Evolutionary conservation across 2,329 filamentous ascomycete species (phyloP).

Genomic region (Xylaria sp.): DNA sequence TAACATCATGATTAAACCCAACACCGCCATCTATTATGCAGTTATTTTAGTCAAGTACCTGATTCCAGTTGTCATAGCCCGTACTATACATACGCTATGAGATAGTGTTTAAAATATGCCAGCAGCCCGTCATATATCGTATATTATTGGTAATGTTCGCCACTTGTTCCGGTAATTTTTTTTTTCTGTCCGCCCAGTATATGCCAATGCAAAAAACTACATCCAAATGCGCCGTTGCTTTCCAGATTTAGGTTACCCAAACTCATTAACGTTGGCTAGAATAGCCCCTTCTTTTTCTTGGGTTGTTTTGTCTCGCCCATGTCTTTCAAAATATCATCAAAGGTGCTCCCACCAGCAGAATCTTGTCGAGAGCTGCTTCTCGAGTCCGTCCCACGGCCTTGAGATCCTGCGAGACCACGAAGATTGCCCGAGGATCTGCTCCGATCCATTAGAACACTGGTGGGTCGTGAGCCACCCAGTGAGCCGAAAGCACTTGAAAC

Average conservation of each 20-base stretch:
- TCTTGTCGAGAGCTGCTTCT: conserved; percentile 47
- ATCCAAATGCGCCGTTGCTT: conserved; percentile 32
- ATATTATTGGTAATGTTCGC: conserved; percentile 2
- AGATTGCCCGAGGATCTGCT: conserved; percentile 50
- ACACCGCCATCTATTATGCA: background rate
- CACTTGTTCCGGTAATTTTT: background rate
- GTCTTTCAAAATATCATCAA: conserved; percentile 52
- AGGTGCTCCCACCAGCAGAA: conserved; percentile 48
- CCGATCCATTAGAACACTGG: conserved; percentile 45
- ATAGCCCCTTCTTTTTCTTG: conserved; percentile 52
- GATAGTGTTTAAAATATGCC: conserved; percentile 3
- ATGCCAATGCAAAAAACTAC: conserved; percentile 26
- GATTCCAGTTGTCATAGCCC: conserved; percentile 10
- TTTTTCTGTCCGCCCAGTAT: conserved; percentile 15
- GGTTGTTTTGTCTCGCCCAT: conserved; percentile 46
- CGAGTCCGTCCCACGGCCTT: conserved; percentile 39
- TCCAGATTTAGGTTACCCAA: conserved; percentile 1
- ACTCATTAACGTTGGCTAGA: conserved; percentile 39
- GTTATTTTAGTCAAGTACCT: background rate
- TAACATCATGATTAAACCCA: background rate
- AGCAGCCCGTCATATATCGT: background rate
- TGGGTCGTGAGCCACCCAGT: conserved; percentile 42
- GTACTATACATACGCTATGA: background rate
- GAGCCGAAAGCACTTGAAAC: conserved; percentile 45
- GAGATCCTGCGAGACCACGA: conserved; percentile 40